Evolutionary conservation across 2,329 filamentous ascomycete genomes (phyloP), one percentile per base, ranked within the genome.

Genomic region (Curvularia eragrostidis): DNA sequence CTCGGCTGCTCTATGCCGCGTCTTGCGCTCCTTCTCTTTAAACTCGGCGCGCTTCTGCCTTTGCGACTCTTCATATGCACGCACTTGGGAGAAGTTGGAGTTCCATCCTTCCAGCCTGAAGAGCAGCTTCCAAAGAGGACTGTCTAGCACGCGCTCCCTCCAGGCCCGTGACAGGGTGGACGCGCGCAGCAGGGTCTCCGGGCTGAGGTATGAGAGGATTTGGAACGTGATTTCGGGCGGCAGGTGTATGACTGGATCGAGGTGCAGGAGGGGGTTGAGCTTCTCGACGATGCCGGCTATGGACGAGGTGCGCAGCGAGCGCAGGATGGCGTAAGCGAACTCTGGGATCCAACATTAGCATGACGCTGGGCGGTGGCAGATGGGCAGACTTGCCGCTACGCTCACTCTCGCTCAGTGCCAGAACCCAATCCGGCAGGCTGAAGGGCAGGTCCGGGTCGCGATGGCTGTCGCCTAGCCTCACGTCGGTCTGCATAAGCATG

Each of bases 151-250:
- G 18, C 95, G 83, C 18, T 85, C 83, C 62, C 93, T 89, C 94
- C 95, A 99, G 62, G 87, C 83, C 46, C 88, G 87, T 34, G 92
- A 97, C 15, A 92, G 87, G 43, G 87, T 85, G 0, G 92, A 91
- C 2, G 93, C 91, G 48, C 86, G 87, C 55, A 98, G 83, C 38
- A 99, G 82, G 0, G 93, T 95, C 26, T 87, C 76, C 0, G 93
- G 90, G 53, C 93, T 90, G 48, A 99, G 87, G 71, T 93, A 95
- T 15, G 90, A 89, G 42, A 99, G 88, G 43, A 98, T 89, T 70
- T 96, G 90, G 43, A 95, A 88, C 59, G 92, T 96, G 68, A 99
- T 90, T 75, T 99, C 95, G 24, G 91, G 87, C 0, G 95, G 95
- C 0, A 99, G 85, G 69, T 91, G 88, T 63, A 87, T 82, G 41